A percentile compares a stretch with the other conserved stretches of the same genome.
These are phyloP conservation scores for Paxillus involutus DNA, from an alignment of 768 basidiomycete genomes.

Conservation along the genomic window DNA sequence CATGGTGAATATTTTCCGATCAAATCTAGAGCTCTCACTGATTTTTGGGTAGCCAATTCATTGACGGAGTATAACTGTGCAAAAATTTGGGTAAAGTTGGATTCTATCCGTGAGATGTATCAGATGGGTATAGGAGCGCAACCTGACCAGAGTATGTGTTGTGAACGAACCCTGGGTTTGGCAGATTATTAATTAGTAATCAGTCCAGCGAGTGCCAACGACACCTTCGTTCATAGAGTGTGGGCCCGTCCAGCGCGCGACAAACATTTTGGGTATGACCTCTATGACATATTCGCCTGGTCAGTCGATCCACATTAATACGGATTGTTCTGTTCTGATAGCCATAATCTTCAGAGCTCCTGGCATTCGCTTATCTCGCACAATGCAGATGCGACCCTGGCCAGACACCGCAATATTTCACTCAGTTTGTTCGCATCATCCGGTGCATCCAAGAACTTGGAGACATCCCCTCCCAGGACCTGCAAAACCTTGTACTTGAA, in stretches of 20 bases:
- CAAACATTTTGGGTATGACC: slow-evolving; percentile 63
- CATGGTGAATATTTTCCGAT: slow-evolving; percentile 35
- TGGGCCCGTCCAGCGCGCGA: slow-evolving; percentile 37
- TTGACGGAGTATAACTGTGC: slow-evolving; percentile 44
- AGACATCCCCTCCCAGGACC: slow-evolving; percentile 42
- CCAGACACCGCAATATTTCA: slow-evolving; percentile 63
- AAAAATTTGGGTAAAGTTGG: slow-evolving; percentile 49
- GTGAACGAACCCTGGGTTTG: not conserved
- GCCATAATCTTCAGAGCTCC: slow-evolving; percentile 47
- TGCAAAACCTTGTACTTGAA: slow-evolving; percentile 58
- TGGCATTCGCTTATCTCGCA: slow-evolving; percentile 77
- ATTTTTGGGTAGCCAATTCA: slow-evolving; percentile 37
- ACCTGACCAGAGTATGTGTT: slow-evolving; percentile 65
- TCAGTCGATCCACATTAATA: slow-evolving; percentile 30
- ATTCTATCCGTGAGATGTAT: slow-evolving; percentile 67
- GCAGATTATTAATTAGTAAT: slow-evolving; percentile 3
- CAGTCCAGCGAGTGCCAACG: slow-evolving; percentile 58
- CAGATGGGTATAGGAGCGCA: slow-evolving; percentile 75
- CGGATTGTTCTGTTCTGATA: slow-evolving; percentile 1
- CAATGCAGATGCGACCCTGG: slow-evolving; percentile 81
- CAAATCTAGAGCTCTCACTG: slow-evolving; percentile 9
- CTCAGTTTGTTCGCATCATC: slow-evolving; percentile 52
- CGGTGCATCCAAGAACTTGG: slow-evolving; percentile 48
- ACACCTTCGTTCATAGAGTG: slow-evolving; percentile 42
- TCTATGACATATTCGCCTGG: slow-evolving; percentile 64